phyloP scores from a whole-genome alignment of 495 filamentous ascomycete species.

The Hyphodiscus hymeniophilus region DNA sequence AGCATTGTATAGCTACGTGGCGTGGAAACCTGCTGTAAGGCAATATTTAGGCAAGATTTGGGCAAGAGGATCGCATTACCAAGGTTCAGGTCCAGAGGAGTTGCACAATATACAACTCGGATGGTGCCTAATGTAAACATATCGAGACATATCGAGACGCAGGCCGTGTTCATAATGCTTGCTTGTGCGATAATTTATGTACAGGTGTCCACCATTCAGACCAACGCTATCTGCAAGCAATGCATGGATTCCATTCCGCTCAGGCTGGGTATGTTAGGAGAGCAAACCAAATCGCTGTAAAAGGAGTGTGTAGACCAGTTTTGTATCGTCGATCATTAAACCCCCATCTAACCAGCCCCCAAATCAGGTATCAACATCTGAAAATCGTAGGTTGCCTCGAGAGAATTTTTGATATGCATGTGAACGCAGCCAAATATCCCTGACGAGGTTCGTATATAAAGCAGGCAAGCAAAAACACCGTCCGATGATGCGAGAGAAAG shows the following conservation, averaged over 20 bases:
- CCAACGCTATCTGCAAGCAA: constrained; percentile 12
- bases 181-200: constrained; percentile 15
- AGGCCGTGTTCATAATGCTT: constrained; percentile 4
- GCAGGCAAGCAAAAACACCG: background rate
- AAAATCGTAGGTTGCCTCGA: background rate
- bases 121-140: no score
- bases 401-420: constrained; percentile 5
- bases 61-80: no score
- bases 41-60: no score
- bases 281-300: constrained; percentile 1
- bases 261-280: constrained; percentile 13
- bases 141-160: no score
- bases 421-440: background rate
- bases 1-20: no score
- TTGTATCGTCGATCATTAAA: constrained; percentile 13
- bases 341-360: constrained; percentile 4
- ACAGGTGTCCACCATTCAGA: constrained; percentile 9
- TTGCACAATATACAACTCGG: background rate
- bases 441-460: background rate
- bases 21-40: no score
- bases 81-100: no score
- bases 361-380: constrained; percentile 1
- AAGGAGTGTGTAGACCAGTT: constrained; percentile 16
- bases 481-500: background rate
- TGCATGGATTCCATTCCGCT: constrained; percentile 4